phyloP scores from a whole-genome alignment of 768 basidiomycete genomes.

The Termitomyces sp. region DNA sequence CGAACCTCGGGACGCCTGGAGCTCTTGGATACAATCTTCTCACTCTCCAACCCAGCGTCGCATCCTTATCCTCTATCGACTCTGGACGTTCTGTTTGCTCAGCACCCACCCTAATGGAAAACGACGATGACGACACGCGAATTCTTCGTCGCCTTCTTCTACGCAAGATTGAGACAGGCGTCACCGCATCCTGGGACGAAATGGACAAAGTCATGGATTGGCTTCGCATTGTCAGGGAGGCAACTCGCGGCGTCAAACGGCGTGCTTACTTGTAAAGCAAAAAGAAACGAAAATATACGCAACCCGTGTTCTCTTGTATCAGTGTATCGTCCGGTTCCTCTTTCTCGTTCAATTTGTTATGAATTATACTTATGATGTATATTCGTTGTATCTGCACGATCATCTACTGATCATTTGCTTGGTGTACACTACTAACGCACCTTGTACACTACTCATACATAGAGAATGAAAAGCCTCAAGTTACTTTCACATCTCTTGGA shows the following conservation, averaged over 20 bases:
- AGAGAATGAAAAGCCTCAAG: constrained; percentile 6
- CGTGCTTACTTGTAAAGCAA: constrained; percentile 37
- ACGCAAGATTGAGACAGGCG: constrained; percentile 59
- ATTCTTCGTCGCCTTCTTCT: constrained; percentile 59
- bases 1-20: constrained; percentile 20
- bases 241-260: constrained; percentile 52
- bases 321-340: constrained; percentile 2
- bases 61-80: constrained; percentile 39
- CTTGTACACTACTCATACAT: constrained; percentile 13
- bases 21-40: constrained; percentile 29
- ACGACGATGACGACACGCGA: constrained; percentile 62
- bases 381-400: constrained; percentile 22
- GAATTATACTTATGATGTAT: constrained; percentile 23
- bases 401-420: constrained; percentile 13
- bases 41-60: constrained; percentile 33
- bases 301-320: not conserved
- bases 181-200: constrained; percentile 57
- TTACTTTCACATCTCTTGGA: not conserved
- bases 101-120: constrained; percentile 44
- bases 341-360: constrained; percentile 6
- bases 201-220: constrained; percentile 56
- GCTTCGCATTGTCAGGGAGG: constrained; percentile 63
- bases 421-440: constrained; percentile 16
- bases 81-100: constrained; percentile 43
- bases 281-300: constrained; percentile 3